Conservation (phyloP, 305 asterid genomes). For the Ruellia speciosa region DNA sequence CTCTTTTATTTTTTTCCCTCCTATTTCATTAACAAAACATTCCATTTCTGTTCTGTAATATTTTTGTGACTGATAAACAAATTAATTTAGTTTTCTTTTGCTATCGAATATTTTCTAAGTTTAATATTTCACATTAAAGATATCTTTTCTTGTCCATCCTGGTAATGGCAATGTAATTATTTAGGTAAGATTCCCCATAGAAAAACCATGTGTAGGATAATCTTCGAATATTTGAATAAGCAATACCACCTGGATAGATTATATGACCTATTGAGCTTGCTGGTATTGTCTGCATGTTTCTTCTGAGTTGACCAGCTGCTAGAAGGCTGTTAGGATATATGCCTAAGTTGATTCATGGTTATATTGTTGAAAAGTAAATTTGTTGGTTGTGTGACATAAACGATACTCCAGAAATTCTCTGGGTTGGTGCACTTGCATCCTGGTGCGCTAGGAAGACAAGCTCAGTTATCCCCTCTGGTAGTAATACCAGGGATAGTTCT, state of each 20-base stretch:
- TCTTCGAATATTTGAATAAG: neutral
- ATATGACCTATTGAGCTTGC: slow-evolving; percentile 13
- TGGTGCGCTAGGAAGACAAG: neutral
- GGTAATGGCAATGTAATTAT: neutral
- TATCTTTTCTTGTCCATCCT: neutral
- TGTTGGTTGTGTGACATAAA: neutral
- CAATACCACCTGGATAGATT: slow-evolving; percentile 4
- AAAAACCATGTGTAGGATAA: neutral
- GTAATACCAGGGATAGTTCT: neutral
- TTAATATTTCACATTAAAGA: slow-evolving; percentile 5
- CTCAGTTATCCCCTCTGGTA: neutral
- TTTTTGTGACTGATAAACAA: slow-evolving; percentile 15
- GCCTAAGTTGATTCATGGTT: neutral
- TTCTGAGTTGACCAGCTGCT: slow-evolving; percentile 1
- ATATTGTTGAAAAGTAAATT: neutral
- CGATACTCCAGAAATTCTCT: neutral
- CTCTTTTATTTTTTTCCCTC: slow-evolving; percentile 24
- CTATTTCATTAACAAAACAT: slow-evolving; percentile 16
- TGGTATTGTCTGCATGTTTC: slow-evolving; percentile 13
- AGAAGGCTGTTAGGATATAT: slow-evolving; percentile 6
- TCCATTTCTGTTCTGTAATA: slow-evolving; percentile 10
- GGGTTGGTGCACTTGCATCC: neutral
- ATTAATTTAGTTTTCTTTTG: slow-evolving; percentile 11
- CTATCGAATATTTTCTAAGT: slow-evolving; percentile 1
- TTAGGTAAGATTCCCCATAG: neutral